phyloP scores from a whole-genome alignment of 2,329 filamentous ascomycete species.

The Alternaria brassicicola region DNA sequence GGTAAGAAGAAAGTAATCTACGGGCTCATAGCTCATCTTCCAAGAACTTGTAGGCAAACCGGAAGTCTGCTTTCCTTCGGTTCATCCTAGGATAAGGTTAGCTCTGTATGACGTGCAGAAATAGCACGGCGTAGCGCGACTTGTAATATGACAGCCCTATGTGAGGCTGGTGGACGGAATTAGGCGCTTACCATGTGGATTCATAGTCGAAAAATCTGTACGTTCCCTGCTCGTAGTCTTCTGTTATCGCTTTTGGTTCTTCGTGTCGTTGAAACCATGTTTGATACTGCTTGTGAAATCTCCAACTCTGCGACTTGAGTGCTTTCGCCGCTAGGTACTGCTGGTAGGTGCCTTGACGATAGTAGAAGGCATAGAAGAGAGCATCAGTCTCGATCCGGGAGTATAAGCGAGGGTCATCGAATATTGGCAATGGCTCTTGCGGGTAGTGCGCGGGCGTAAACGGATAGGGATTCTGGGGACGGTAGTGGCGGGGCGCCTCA shows the following conservation, averaged over 20 bases:
- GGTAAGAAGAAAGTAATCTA: not conserved
- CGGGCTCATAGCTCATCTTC: conserved; percentile 78
- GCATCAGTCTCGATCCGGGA: conserved; percentile 91
- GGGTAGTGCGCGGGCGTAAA: conserved; percentile 83
- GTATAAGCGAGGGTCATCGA: conserved; percentile 89
- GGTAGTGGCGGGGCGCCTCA: conserved; percentile 82
- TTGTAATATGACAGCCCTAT: conserved; percentile 4
- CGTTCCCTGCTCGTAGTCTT: conserved; percentile 98
- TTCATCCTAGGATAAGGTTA: conserved; percentile 80
- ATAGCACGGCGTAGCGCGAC: conserved; percentile 7
- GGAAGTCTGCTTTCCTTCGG: conserved; percentile 94
- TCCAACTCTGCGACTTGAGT: conserved; percentile 98
- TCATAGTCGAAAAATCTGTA: conserved; percentile 99
- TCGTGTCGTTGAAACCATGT: conserved; percentile 99
- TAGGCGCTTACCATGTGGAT: conserved; percentile 79
- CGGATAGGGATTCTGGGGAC: conserved; percentile 77
- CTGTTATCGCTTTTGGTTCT: conserved; percentile 97
- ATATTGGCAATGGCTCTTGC: conserved; percentile 87
- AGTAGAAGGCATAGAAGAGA: conserved; percentile 98
- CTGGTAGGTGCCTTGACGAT: conserved; percentile 93
- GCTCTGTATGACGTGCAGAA: conserved; percentile 21
- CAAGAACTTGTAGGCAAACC: conserved; percentile 96
- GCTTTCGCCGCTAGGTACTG: conserved; percentile 95
- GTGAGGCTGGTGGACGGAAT: conserved; percentile 7
- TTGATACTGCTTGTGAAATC: conserved; percentile 98